Conservation (phyloP, 2,329 filamentous ascomycete species). For the Penicillium sp. region DNA sequence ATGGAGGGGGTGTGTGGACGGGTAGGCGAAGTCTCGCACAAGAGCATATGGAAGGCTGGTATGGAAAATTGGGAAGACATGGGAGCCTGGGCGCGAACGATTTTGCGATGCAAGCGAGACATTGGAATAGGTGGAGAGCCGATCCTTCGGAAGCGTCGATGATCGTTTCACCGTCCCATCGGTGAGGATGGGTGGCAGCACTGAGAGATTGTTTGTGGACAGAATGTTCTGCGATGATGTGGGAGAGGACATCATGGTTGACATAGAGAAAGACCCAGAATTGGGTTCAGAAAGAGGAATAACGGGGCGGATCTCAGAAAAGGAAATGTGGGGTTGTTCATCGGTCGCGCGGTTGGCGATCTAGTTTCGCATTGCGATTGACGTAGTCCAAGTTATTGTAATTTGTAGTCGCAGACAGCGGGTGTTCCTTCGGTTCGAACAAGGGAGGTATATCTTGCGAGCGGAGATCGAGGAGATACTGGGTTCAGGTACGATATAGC, state of each 20-base stretch:
- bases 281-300: slow-evolving; percentile 18
- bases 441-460: slow-evolving; percentile 3
- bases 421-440: neutral
- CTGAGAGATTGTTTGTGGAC: slow-evolving; percentile 28
- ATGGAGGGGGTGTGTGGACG: slow-evolving; percentile 77
- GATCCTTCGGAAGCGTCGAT: slow-evolving; percentile 75
- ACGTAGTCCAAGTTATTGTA: neutral
- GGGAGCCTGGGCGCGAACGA: slow-evolving; percentile 76
- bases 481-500: slow-evolving; percentile 1
- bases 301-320: slow-evolving; percentile 22
- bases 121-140: slow-evolving; percentile 79
- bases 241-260: slow-evolving; percentile 39
- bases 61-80: slow-evolving; percentile 77
- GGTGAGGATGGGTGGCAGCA: slow-evolving; percentile 51
- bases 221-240: slow-evolving; percentile 30
- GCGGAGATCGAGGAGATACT: neutral
- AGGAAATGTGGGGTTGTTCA: slow-evolving; percentile 22
- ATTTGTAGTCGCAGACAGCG: neutral
- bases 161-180: slow-evolving; percentile 58
- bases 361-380: slow-evolving; percentile 39
- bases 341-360: slow-evolving; percentile 25
- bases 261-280: slow-evolving; percentile 15
- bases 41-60: slow-evolving; percentile 84
- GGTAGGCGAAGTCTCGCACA: slow-evolving; percentile 95
- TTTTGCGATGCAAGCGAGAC: slow-evolving; percentile 56